Base-by-base conservation (phyloP, 768 basidiomycete species). In the Hemileccinum impolitum region DNA sequence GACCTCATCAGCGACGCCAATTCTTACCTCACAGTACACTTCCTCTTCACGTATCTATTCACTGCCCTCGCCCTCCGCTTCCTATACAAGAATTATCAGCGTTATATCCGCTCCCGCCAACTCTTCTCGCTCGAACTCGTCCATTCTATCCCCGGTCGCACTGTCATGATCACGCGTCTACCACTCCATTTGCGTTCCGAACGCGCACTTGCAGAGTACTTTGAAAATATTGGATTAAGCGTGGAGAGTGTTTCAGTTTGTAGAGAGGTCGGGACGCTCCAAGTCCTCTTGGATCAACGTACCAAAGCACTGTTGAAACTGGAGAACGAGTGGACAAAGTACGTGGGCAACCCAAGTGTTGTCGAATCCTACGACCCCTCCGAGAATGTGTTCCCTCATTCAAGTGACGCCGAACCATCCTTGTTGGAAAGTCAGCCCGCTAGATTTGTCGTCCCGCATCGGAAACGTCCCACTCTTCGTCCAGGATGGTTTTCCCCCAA, bases 221-320 rank as follows among this genome's bases (percentile, higher is more conserved):
- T 96, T 63, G 95, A 97, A 67, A 80, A 84, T 56, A 83, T 97
- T 81, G 79, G 79, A 8, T 71, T 94, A 54, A 79, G 76, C 28
- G 94, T 99, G 1, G 95, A 99, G 73, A 94, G 92, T 62, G 92
- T 97, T 35, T 90, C 81, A 12, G 78, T 97, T 1, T 90, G 86
- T 60, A 74, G 95, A 41, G 90, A 96, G 56, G 85, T 94, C 1
- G 84, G 81, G 7, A 75, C 78, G 11, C 64, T 96, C 47, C 85
- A 86, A 47, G 63, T 70, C 6, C 74, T 96, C 15, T 69, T 99
- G 49, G 89, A 94, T 56, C 75, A 75, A 55, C 74, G 95, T 39
- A 97, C 95, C 6, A 66, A 73, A n/a, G 90, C 90, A 0, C 70
- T 99, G 10, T 65, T 92, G 32, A 76, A 77, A 45, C 70, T 99